A percentile compares a stretch with the other conserved stretches of the same genome.
phyloP scores from a whole-genome alignment of 257 asterid genomes.

The Striga asiatica region DNA sequence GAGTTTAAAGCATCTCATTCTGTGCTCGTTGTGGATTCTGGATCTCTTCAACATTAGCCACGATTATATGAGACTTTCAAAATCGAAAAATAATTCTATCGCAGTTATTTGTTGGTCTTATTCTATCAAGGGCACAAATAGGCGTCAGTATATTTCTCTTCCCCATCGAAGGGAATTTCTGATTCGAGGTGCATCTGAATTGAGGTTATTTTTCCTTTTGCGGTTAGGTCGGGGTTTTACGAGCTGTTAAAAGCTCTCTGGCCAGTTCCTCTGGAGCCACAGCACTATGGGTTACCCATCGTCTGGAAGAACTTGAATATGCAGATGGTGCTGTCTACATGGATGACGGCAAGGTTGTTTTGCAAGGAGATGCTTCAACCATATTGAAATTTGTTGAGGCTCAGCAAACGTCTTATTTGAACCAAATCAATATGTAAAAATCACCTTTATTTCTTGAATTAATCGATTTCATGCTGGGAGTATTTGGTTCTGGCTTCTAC shows the following conservation, averaged over 20 bases:
- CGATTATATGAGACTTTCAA: not conserved
- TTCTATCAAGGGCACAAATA: not conserved
- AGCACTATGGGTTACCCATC: conserved; percentile 91
- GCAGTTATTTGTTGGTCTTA: not conserved
- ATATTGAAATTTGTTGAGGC: conserved; percentile 46
- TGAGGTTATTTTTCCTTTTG: not conserved
- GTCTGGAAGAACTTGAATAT: conserved; percentile 77
- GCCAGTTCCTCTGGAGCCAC: conserved; percentile 53
- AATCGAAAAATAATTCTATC: not conserved
- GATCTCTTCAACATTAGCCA: not conserved
- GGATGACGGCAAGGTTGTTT: conserved; percentile 72
- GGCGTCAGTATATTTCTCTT: no score
- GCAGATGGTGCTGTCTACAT: conserved; percentile 91
- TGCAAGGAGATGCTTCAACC: conserved; percentile 49
- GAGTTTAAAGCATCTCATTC: no score
- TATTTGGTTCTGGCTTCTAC: not conserved
- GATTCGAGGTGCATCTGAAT: not conserved
- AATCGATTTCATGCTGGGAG: not conserved
- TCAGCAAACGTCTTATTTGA: conserved; percentile 38
- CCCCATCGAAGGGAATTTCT: no score
- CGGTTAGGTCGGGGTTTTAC: conserved; percentile 63
- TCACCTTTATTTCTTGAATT: no score
- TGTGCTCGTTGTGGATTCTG: no score
- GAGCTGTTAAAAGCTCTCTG: conserved; percentile 66
- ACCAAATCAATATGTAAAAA: conserved; percentile 38